Evolutionary conservation across 2,329 filamentous ascomycete species (phyloP).

Genomic region (Botrytis fabae): DNA sequence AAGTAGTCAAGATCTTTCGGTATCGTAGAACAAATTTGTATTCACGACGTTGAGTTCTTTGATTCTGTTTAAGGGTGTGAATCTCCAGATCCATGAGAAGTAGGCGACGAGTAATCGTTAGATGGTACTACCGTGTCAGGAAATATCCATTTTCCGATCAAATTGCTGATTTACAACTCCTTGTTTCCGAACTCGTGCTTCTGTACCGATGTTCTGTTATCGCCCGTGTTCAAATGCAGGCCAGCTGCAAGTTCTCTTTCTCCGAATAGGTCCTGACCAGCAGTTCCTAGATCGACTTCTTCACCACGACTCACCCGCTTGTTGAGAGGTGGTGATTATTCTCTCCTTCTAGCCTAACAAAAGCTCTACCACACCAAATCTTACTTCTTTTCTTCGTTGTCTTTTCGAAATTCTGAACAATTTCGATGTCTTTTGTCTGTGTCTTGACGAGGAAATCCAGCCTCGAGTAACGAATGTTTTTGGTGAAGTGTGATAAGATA

Average conservation of each 20-base stretch:
- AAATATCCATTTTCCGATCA: slow-evolving; percentile 14
- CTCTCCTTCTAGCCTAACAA: not conserved
- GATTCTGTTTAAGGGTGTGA: not conserved
- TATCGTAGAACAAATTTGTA: not conserved
- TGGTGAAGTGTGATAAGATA: not conserved
- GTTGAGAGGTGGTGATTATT: not conserved
- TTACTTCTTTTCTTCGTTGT: slow-evolving; percentile 2
- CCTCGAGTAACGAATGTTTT: slow-evolving; percentile 17
- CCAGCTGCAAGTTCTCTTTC: not conserved
- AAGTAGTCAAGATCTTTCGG: not conserved
- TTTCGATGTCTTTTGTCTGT: slow-evolving; percentile 12
- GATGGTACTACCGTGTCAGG: slow-evolving; percentile 15
- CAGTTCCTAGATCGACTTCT: slow-evolving; percentile 11
- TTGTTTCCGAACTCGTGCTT: not conserved
- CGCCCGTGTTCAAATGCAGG: not conserved
- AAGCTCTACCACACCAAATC: not conserved
- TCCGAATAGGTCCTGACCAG: slow-evolving; percentile 1
- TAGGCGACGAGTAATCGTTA: not conserved
- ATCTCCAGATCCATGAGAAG: slow-evolving; percentile 15
- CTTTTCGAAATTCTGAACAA: not conserved
- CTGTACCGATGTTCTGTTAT: not conserved
- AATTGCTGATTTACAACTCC: slow-evolving; percentile 2
- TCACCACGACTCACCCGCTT: slow-evolving; percentile 7
- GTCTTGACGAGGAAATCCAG: slow-evolving; percentile 21
- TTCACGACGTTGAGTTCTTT: slow-evolving; percentile 4